Conservation (phyloP, 139 green algal species). For the Helicosporidium sp. region DNA sequence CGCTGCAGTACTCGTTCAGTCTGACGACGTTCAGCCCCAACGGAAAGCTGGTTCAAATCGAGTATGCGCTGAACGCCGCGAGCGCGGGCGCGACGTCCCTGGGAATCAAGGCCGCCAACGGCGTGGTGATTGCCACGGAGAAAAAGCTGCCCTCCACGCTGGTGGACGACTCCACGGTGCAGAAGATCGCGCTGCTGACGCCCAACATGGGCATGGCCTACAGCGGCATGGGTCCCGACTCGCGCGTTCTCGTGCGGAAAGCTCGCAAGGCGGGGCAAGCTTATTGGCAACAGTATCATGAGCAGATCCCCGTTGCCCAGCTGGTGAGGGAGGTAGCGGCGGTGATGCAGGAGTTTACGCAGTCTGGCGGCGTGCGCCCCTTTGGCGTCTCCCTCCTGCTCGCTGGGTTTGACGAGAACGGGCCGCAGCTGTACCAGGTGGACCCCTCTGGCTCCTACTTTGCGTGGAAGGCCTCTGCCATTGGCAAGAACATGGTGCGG, state of each 20-base stretch:
- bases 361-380: conserved; percentile 80
- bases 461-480: conserved; percentile 91
- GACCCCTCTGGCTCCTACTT: conserved; percentile 94
- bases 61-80: conserved; percentile 94
- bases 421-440: conserved; percentile 95
- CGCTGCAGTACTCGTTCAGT: conserved; percentile 71
- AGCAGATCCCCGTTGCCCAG: conserved; percentile 91
- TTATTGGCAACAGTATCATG: conserved; percentile 85
- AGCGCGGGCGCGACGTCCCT: conserved; percentile 76
- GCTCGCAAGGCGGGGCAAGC: conserved; percentile 59
- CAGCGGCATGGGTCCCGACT: conserved; percentile 94
- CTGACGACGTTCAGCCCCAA: conserved; percentile 96
- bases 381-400: conserved; percentile 95
- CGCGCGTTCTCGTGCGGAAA: conserved; percentile 81
- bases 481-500: conserved; percentile 88
- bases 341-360: conserved; percentile 99
- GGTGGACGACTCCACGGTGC: conserved; percentile 65
- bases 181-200: conserved; percentile 82
- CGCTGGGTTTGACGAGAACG: conserved; percentile 81
- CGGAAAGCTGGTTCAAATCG: conserved; percentile 95
- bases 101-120: conserved; percentile 87
- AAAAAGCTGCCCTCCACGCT: conserved; percentile 89
- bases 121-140: conserved; percentile 95
- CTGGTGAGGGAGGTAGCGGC: conserved; percentile 83
- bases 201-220: conserved; percentile 89